A percentile compares a stretch with the other conserved stretches of the same genome.
Conservation (phyloP, 441 rosid genomes). For the Pelargonium australe region DNA sequence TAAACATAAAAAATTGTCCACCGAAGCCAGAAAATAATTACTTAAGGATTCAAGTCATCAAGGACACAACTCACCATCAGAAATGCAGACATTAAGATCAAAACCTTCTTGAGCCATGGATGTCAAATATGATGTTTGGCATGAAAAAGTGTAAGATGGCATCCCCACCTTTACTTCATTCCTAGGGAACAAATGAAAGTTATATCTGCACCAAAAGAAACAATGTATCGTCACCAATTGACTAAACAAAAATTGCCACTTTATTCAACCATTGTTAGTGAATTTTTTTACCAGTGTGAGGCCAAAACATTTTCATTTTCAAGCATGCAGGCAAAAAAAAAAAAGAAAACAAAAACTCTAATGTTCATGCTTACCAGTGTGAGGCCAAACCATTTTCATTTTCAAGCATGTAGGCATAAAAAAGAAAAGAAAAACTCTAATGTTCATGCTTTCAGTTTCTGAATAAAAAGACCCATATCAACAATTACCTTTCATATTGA, state of each 20-base stretch:
- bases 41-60: conserved; percentile 1
- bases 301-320: neutral
- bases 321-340: neutral
- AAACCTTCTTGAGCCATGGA: conserved; percentile 82
- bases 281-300: no score
- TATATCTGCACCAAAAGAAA: conserved; percentile 43
- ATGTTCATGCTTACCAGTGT: no score
- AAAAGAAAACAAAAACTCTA: neutral
- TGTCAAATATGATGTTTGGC: conserved; percentile 59
- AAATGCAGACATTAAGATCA: conserved; percentile 77
- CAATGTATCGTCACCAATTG: neutral
- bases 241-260: neutral
- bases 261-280: no score
- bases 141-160: conserved; percentile 79
- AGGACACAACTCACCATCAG: conserved; percentile 45
- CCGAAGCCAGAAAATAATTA: neutral
- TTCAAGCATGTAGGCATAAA: neutral
- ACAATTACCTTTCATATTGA: neutral
- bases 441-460: neutral
- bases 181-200: conserved; percentile 80
- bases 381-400: neutral
- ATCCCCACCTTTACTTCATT: conserved; percentile 65
- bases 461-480: no score
- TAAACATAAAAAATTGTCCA: no score
- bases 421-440: neutral